phyloP scores from a whole-genome alignment of 148 eudicot species.

The Rhododendron griersonianum region DNA sequence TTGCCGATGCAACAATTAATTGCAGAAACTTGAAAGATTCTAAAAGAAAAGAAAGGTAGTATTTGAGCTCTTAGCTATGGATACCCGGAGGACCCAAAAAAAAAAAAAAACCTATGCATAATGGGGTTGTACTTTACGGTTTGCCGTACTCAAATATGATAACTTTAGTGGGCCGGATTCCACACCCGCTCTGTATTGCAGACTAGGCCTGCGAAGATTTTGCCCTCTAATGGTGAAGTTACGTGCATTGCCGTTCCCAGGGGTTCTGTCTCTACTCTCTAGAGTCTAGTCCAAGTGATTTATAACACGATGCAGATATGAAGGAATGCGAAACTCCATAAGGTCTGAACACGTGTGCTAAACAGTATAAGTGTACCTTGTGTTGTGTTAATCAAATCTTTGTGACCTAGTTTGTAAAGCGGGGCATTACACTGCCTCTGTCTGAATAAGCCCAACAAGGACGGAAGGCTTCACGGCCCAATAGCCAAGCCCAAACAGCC shows the following conservation, averaged over 20 bases:
- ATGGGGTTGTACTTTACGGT: too few relatives aligned
- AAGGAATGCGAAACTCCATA: not conserved
- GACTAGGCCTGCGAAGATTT: not conserved
- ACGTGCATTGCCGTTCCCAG: too few relatives aligned
- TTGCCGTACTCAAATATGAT: too few relatives aligned
- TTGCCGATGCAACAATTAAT: not conserved
- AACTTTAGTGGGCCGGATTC: too few relatives aligned
- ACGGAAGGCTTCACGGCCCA: not conserved
- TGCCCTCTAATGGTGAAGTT: too few relatives aligned
- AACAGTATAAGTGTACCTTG: not conserved
- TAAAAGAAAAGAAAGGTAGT: not conserved
- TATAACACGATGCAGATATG: not conserved
- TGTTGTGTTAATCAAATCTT: not conserved
- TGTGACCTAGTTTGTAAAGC: not conserved
- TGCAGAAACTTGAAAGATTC: not conserved
- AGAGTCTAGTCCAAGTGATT: not conserved
- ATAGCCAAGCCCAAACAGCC: not conserved
- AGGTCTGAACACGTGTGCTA: not conserved
- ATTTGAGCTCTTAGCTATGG: not conserved
- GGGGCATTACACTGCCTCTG: not conserved
- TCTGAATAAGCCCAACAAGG: not conserved
- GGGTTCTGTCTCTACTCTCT: too few relatives aligned
- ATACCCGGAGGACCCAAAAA: not conserved
- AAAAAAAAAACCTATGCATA: too few relatives aligned
- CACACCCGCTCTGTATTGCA: too few relatives aligned